These are phyloP conservation scores for Ascochyta koolunga DNA, from an alignment of 2,329 filamentous ascomycete species.

Conservation along the genomic window DNA sequence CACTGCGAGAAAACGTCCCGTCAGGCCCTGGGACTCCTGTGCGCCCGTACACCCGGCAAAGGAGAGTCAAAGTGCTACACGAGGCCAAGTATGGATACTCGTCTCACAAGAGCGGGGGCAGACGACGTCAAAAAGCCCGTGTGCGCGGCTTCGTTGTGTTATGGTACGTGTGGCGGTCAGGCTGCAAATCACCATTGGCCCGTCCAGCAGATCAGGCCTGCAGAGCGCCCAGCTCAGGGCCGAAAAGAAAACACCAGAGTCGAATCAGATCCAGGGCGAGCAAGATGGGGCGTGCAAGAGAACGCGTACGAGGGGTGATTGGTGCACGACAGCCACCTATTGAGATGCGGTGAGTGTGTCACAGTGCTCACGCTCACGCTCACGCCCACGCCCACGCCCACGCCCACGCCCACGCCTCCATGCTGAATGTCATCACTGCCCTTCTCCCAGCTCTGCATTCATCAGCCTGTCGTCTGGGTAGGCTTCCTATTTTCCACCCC, in stretches of 20 bases:
- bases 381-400: too few relatives aligned
- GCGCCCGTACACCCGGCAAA: slow-evolving; percentile 8
- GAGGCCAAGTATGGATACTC: slow-evolving; percentile 16
- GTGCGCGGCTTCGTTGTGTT: slow-evolving; percentile 25
- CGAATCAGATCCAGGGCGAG: slow-evolving; percentile 27
- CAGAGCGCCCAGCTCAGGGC: slow-evolving; percentile 27
- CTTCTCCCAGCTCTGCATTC: neutral
- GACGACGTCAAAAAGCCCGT: slow-evolving; percentile 14
- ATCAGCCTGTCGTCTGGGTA: neutral
- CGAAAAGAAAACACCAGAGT: slow-evolving; percentile 20
- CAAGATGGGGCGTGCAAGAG: slow-evolving; percentile 24
- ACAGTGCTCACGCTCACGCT: slow-evolving; percentile 18
- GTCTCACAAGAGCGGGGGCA: slow-evolving; percentile 25
- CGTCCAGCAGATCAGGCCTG: slow-evolving; percentile 19
- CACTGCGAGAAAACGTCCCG: slow-evolving; percentile 3
- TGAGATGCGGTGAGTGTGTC: slow-evolving; percentile 36
- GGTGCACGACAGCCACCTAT: slow-evolving; percentile 31
- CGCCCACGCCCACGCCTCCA: too few relatives aligned
- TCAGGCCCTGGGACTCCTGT: slow-evolving; percentile 13
- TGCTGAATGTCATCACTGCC: slow-evolving; percentile 3
- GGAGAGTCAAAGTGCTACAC: slow-evolving; percentile 17
- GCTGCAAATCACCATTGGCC: slow-evolving; percentile 12
- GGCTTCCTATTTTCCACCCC: neutral
- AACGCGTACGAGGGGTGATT: slow-evolving; percentile 24
- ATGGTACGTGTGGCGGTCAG: slow-evolving; percentile 38